phyloP scores from a whole-genome alignment of 768 basidiomycete species.

The Suillus sp. region DNA sequence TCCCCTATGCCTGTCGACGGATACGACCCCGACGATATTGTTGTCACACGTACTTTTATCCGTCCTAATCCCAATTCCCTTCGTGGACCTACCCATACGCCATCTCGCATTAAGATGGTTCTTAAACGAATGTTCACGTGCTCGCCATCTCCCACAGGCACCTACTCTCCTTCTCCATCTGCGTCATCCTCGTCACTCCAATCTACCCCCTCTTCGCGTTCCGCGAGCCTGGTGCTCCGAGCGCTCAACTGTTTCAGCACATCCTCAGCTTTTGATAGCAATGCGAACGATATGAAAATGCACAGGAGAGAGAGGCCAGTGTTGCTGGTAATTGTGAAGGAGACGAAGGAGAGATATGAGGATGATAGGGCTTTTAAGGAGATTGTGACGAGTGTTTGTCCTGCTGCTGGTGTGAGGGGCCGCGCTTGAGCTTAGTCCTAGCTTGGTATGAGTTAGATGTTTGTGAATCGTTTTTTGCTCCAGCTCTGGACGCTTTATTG shows the following conservation, averaged over 20 bases:
- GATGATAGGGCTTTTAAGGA: conserved; percentile 37
- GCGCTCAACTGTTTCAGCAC: conserved; percentile 39
- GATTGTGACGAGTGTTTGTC: conserved; percentile 28
- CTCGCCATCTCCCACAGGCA: conserved; percentile 32
- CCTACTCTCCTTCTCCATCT: conserved; percentile 20
- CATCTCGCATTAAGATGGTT: background rate
- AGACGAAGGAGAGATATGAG: conserved; percentile 36
- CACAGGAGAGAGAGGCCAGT: conserved; percentile 17
- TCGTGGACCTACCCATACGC: background rate
- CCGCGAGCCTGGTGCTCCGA: conserved; percentile 25
- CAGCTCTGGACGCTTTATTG: background rate
- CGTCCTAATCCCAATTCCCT: conserved; percentile 25
- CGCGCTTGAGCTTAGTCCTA: background rate
- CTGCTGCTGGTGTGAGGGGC: conserved; percentile 20
- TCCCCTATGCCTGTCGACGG: conserved; percentile 21
- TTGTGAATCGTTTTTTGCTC: background rate
- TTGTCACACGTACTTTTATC: conserved; percentile 40
- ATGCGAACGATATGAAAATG: conserved; percentile 26
- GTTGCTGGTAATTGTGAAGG: conserved; percentile 36
- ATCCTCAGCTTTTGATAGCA: conserved; percentile 33
- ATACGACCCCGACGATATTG: conserved; percentile 31
- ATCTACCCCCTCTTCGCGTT: conserved; percentile 21
- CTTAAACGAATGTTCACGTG: background rate
- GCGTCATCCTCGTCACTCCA: conserved; percentile 14
- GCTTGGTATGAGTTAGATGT: background rate